These are phyloP conservation scores for Euphorbia pulcherrima DNA, from an alignment of 345 rosid species.

Conservation along the genomic window DNA sequence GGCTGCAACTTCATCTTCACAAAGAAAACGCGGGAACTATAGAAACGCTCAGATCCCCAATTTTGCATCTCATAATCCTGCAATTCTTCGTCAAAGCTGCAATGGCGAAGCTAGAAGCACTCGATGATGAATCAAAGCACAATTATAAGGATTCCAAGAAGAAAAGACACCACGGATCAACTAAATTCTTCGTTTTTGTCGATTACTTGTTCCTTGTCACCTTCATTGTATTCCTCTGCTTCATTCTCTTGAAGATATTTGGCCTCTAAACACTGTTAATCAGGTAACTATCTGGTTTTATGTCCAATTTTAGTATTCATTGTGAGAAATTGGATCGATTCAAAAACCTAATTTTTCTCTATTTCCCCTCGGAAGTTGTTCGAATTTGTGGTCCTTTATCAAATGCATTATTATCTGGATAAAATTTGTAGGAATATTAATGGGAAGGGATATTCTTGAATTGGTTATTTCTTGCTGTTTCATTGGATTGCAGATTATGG, in stretches of 20 bases:
- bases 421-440: not conserved
- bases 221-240: slow-evolving; percentile 50
- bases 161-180: slow-evolving; percentile 60
- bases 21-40: not conserved
- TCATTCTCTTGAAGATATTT: slow-evolving; percentile 47
- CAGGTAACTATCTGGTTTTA: slow-evolving; percentile 10
- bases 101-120: slow-evolving; percentile 21
- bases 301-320: not conserved
- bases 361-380: not conserved
- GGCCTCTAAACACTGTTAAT: slow-evolving; percentile 1
- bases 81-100: not conserved
- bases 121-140: slow-evolving; percentile 14
- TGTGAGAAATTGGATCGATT: not conserved
- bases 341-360: not conserved
- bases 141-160: slow-evolving; percentile 15
- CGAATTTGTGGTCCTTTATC: not conserved
- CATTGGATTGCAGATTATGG: not conserved
- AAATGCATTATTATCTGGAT: not conserved
- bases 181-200: slow-evolving; percentile 57
- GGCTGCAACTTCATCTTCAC: not conserved
- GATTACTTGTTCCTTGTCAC: slow-evolving; percentile 58
- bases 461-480: not conserved
- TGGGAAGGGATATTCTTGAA: not conserved
- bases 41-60: slow-evolving; percentile 12
- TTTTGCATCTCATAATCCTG: not conserved